Evolutionary conservation across 78 protist genomes (phyloP), one percentile per base, ranked within the genome.

Genomic region (Guillardia theta): DNA sequence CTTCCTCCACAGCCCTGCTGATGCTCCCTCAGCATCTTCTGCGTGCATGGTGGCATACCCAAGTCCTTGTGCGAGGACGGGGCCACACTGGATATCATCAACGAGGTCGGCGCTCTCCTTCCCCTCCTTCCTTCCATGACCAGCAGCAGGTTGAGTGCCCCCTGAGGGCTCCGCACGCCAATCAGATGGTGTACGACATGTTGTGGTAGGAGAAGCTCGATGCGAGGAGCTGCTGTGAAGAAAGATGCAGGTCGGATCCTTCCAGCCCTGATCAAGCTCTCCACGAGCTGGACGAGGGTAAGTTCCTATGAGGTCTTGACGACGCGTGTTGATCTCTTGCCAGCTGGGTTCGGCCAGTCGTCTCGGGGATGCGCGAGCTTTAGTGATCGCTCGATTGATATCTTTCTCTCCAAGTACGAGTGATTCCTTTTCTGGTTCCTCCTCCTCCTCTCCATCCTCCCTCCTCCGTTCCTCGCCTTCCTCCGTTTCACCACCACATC

Each of bases 31-130:
- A n/a, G n/a, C 78, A 33, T 9, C 33, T 33, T 9, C 45, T 33
- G 88, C 9, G 90, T 78, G 90, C 90, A 78, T 19, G 90, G 90
- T 30, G 90, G 90, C 48, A 78, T 78, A 18, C 90, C 90, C 0
- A 36, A 10, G 24, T 12, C 45, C 0, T 30, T 78, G 24, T n/a
- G 39, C 48, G 50, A 78, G 48, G 43, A n/a, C 0, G 90, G 33
- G 19, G 9, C 47, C 0, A 0, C 90, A 1, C 5, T 33, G 45
- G 45, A 33, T 22, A 10, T 12, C 62, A 53, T 53, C 62, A 18
- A 53, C 62, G 62, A 53, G 62, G 62, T 53, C 33, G 33, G 33
- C 62, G 18, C 12, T 53, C n/a, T n/a, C n/a, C n/a, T n/a, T n/a
- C n/a, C n/a, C n/a, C n/a, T n/a, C n/a, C n/a, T n/a, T n/a, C n/a